Conservation (phyloP, 176 grass and related monocot genomes). For the Aegilops bicornis region DNA sequence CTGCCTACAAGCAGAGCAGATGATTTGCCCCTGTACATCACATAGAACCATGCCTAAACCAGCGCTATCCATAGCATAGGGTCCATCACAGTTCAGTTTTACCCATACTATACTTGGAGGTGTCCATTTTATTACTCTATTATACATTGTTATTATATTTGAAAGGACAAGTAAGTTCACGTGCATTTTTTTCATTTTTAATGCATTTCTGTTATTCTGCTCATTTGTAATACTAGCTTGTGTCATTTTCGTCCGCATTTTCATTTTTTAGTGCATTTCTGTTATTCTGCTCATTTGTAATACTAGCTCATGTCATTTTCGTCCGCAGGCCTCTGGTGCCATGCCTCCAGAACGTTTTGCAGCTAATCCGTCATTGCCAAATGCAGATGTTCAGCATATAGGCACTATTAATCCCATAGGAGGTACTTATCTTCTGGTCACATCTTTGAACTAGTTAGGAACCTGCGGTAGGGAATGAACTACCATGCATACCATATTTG, state of each 20-base stretch:
- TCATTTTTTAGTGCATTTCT: neutral
- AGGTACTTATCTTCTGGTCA: constrained; percentile 32
- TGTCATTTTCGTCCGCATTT: constrained; percentile 25
- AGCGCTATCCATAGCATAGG: no score
- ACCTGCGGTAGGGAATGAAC: neutral
- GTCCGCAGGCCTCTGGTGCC: constrained; percentile 34
- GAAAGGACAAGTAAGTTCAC: neutral
- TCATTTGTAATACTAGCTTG: neutral
- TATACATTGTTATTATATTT: neutral
- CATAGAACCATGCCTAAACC: no score
- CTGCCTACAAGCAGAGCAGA: no score
- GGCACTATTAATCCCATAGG: constrained; percentile 18
- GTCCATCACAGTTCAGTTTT: no score
- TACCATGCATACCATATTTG: neutral
- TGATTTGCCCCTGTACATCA: no score
- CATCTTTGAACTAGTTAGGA: constrained; percentile 8
- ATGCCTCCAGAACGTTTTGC: constrained; percentile 38
- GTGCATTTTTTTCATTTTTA: neutral
- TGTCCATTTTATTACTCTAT: neutral
- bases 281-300: neutral
- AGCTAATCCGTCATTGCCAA: constrained; percentile 18
- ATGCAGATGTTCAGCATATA: constrained; percentile 20
- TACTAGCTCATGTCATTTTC: constrained; percentile 22
- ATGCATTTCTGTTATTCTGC: neutral
- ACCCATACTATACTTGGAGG: no score